phyloP scores from a whole-genome alignment of 768 basidiomycete genomes.

The Lactifluus subvellereus region DNA sequence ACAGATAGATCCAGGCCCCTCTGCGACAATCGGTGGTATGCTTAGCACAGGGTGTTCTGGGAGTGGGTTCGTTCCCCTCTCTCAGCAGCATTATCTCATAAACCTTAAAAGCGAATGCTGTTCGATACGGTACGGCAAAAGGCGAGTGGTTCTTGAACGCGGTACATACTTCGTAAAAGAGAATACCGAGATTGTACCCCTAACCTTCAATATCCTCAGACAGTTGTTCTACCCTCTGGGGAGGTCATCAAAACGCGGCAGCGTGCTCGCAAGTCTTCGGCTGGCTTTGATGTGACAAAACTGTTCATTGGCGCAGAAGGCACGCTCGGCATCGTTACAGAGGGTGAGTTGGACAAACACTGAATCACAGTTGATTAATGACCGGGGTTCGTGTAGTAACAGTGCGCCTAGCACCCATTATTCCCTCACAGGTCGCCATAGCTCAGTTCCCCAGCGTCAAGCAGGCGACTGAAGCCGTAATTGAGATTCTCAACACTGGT shows the following conservation, averaged over 20 bases:
- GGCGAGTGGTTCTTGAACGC: conserved; percentile 88
- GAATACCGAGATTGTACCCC: too few species aligned
- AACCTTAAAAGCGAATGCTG: conserved; percentile 55
- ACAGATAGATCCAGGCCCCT: conserved; percentile 71
- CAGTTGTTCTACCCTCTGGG: conserved; percentile 83
- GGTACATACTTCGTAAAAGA: conserved; percentile 36
- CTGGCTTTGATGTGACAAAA: conserved; percentile 82
- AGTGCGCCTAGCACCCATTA: conserved; percentile 67
- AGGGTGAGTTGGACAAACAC: conserved; percentile 28
- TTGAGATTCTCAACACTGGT: conserved; percentile 71
- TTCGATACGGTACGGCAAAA: conserved; percentile 83
- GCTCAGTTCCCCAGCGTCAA: conserved; percentile 80
- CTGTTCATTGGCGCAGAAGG: conserved; percentile 81
- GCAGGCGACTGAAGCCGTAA: conserved; percentile 72
- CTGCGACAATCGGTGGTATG: conserved; percentile 84
- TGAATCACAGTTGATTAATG: not conserved
- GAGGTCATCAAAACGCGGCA: conserved; percentile 86
- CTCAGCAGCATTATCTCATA: not conserved
- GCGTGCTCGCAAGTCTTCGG: conserved; percentile 75
- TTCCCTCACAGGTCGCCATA: conserved; percentile 84
- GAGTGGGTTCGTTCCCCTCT: conserved; percentile 39
- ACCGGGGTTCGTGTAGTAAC: conserved; percentile 47
- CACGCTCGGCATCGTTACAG: conserved; percentile 87
- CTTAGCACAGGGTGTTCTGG: conserved; percentile 82
- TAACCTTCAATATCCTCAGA: conserved; percentile 39